Evolutionary conservation across 1,284 basidiomycete genomes (phyloP).

Genomic region (Ustilago tritici): DNA sequence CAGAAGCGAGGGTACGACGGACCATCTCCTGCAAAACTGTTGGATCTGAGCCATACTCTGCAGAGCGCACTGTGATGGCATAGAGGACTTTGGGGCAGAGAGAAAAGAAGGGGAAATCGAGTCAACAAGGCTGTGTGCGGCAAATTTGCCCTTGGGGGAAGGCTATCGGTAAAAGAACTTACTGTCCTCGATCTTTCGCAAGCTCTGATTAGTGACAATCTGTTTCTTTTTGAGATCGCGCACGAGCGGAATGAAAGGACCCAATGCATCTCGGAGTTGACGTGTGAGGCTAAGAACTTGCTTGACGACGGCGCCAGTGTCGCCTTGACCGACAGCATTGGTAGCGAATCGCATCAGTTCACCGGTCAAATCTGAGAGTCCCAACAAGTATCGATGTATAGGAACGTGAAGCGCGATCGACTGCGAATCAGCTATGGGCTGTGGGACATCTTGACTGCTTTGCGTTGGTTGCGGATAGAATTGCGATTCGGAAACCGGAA

Average conservation of each 20-base stretch:
- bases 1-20: conserved; percentile 36
- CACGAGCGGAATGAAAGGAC: conserved; percentile 78
- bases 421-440: not conserved
- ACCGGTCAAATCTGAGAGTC: conserved; percentile 91
- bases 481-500: conserved; percentile 18
- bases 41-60: conserved; percentile 53
- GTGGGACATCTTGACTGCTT: not conserved
- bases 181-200: conserved; percentile 96
- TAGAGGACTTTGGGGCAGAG: conserved; percentile 42
- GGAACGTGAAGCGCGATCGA: conserved; percentile 67
- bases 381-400: conserved; percentile 86
- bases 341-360: conserved; percentile 96
- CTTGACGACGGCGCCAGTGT: conserved; percentile 38
- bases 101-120: not conserved
- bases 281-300: conserved; percentile 55
- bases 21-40: conserved; percentile 57
- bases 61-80: conserved; percentile 55
- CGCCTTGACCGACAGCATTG: conserved; percentile 58
- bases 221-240: conserved; percentile 88
- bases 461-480: conserved; percentile 16
- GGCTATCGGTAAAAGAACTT: conserved; percentile 51
- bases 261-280: conserved; percentile 74
- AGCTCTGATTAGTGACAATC: conserved; percentile 81
- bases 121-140: not conserved
- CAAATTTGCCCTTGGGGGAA: not conserved